These are phyloP conservation scores for Penicillium argentinense DNA, from an alignment of 495 filamentous ascomycete genomes.

Conservation along the genomic window DNA sequence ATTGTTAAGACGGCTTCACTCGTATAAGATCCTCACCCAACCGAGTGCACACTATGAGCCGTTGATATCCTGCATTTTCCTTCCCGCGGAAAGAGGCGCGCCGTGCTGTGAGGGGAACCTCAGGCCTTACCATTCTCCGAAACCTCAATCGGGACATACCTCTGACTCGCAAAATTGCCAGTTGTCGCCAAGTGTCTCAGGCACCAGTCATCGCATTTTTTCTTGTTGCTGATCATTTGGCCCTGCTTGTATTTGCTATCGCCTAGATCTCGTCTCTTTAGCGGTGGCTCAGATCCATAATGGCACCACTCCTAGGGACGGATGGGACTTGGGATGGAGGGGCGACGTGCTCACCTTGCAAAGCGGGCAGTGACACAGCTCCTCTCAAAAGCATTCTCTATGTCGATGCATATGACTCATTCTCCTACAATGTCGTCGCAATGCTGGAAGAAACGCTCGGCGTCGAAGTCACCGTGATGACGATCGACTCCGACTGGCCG, in stretches of 20 bases:
- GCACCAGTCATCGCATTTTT: neutral
- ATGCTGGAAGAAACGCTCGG: constrained; percentile 65
- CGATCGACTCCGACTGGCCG: constrained; percentile 62
- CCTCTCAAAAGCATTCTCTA: constrained; percentile 64
- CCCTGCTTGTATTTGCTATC: too few relatives aligned
- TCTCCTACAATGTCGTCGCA: constrained; percentile 87
- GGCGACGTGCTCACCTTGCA: neutral
- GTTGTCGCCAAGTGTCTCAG: neutral
- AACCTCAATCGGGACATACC: constrained; percentile 6
- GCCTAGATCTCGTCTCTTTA: too few relatives aligned
- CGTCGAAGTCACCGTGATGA: constrained; percentile 67
- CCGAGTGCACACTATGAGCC: constrained; percentile 1
- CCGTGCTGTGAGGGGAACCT: neutral
- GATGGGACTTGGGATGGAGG: constrained; percentile 20
- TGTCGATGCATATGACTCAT: constrained; percentile 93
- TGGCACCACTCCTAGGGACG: constrained; percentile 37
- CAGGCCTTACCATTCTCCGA: constrained; percentile 6
- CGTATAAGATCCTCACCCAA: neutral
- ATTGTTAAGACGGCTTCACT: constrained; percentile 11
- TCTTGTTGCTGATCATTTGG: too few relatives aligned
- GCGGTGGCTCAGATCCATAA: constrained; percentile 13
- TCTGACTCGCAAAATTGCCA: constrained; percentile 4
- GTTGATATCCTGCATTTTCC: neutral
- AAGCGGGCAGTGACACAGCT: neutral
- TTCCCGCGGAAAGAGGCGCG: neutral